Conservation (phyloP, 2,329 filamentous ascomycete genomes). For the Claviceps cyperi region DNA sequence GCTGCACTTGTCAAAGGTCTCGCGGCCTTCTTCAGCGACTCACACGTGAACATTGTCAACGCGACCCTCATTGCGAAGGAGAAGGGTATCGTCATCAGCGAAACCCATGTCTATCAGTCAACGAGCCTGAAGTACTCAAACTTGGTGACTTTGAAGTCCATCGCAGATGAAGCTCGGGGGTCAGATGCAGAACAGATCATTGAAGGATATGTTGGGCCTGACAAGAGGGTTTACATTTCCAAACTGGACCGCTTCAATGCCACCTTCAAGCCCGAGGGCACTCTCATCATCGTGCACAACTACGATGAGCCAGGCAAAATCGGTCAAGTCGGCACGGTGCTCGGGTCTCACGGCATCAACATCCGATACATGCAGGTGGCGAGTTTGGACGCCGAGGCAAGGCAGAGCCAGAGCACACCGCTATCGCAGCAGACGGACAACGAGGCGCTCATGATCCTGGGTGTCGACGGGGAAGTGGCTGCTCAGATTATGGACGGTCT, state of each 20-base stretch:
- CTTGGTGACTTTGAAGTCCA: conserved; percentile 53
- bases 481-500: conserved; percentile 38
- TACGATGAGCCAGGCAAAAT: conserved; percentile 75
- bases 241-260: conserved; percentile 60
- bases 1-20: conserved; percentile 69
- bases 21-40: conserved; percentile 51
- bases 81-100: conserved; percentile 64
- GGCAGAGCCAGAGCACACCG: conserved; percentile 10
- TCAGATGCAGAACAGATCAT: conserved; percentile 30
- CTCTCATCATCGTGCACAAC: conserved; percentile 64
- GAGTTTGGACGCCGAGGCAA: conserved; percentile 24
- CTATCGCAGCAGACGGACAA: conserved; percentile 24
- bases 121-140: conserved; percentile 52
- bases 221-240: conserved; percentile 52
- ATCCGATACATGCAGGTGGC: conserved; percentile 69
- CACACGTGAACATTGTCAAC: conserved; percentile 71
- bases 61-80: conserved; percentile 61
- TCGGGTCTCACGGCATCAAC: conserved; percentile 60
- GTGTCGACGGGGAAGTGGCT: conserved; percentile 51
- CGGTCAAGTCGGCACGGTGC: conserved; percentile 56
- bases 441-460: conserved; percentile 72
- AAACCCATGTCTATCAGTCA: conserved; percentile 49
- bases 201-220: conserved; percentile 49
- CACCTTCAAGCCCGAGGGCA: conserved; percentile 59
- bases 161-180: conserved; percentile 16